phyloP scores from a whole-genome alignment of 352 stramenopile species.

The Thalassiosira mediterranea region DNA sequence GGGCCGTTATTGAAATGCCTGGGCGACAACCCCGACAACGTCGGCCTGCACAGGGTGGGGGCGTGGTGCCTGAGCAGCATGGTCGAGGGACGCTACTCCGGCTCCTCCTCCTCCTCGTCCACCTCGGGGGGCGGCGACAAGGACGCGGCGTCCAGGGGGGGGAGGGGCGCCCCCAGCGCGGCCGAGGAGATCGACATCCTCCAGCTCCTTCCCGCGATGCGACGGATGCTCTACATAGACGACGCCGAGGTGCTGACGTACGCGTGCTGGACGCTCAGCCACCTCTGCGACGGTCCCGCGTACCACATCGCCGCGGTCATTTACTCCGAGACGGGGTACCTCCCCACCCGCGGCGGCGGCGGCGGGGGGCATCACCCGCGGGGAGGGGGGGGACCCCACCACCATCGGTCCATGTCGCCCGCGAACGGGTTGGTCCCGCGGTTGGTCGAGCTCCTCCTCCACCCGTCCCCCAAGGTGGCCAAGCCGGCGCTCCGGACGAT shows the following conservation, averaged over 20 bases:
- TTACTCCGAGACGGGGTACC: constrained; percentile 50
- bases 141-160: neutral
- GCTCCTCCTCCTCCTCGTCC: constrained; percentile 24
- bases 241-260: constrained; percentile 92
- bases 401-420: constrained; percentile 84
- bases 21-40: constrained; percentile 58
- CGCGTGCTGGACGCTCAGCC: constrained; percentile 96
- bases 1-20: constrained; percentile 69
- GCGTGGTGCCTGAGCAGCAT: constrained; percentile 78
- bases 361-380: no score
- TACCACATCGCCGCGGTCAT: constrained; percentile 96
- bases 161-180: constrained; percentile 43
- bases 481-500: constrained; percentile 96
- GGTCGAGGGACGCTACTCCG: constrained; percentile 63
- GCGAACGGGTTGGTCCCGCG: constrained; percentile 85
- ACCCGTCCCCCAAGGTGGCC: constrained; percentile 92
- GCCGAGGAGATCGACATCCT: constrained; percentile 75
- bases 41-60: constrained; percentile 73
- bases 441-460: constrained; percentile 91
- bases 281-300: constrained; percentile 95
- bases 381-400: no score
- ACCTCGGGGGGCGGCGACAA: constrained; percentile 2
- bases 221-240: constrained; percentile 90
- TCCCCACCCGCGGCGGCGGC: constrained; percentile 51
- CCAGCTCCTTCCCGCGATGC: constrained; percentile 69